Conservation (phyloP, 768 basidiomycete species). For the Russula earlei region DNA sequence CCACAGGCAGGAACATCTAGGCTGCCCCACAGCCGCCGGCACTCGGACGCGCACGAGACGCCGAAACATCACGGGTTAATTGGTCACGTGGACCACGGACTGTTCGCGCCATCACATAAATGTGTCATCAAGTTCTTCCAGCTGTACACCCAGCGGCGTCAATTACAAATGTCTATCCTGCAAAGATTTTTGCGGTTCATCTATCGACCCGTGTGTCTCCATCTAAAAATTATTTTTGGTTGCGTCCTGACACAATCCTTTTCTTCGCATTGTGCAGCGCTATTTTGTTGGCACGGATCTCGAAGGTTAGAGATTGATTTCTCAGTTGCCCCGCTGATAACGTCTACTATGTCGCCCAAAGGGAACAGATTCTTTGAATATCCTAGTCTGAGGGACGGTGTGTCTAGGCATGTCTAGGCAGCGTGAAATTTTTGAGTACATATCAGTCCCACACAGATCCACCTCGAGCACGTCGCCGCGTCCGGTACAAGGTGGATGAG, state of each 20-base stretch:
- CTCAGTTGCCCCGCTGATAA: background rate
- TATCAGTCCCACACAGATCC: background rate
- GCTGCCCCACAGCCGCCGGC: no score
- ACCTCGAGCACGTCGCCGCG: slow-evolving; percentile 9
- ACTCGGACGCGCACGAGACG: no score
- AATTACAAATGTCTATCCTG: no score
- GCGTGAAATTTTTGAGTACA: background rate
- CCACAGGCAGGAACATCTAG: no score
- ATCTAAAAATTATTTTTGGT: background rate
- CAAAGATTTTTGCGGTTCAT: no score
- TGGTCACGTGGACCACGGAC: no score
- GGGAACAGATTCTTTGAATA: slow-evolving; percentile 19
- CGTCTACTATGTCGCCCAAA: background rate
- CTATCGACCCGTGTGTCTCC: background rate
- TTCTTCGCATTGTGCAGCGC: background rate
- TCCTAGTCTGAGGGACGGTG: slow-evolving; percentile 13
- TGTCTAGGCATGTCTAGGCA: background rate
- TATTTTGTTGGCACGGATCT: slow-evolving; percentile 15
- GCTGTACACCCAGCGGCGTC: no score
- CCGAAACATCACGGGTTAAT: no score
- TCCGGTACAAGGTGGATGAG: slow-evolving; percentile 13
- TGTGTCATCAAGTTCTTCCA: no score
- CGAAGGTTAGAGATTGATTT: slow-evolving; percentile 8
- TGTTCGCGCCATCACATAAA: no score
- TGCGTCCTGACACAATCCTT: background rate